phyloP scores from a whole-genome alignment of 108 stramenopile species.

The Discostella pseudostelligera region DNA sequence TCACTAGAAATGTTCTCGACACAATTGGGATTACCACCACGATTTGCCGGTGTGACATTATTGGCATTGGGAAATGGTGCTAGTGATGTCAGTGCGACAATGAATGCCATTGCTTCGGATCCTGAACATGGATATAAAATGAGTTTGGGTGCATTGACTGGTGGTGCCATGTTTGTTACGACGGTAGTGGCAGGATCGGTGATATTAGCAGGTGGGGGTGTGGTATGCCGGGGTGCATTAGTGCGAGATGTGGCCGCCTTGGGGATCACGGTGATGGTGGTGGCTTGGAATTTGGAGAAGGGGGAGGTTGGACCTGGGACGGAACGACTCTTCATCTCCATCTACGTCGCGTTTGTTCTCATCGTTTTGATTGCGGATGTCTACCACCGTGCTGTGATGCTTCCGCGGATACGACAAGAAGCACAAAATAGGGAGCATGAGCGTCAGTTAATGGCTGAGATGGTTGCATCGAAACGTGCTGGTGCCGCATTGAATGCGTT shows the following conservation, averaged over 20 bases:
- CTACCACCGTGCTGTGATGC: constrained; percentile 81
- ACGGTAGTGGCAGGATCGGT: constrained; percentile 83
- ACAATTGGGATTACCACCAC: constrained; percentile 85
- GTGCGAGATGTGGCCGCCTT: constrained; percentile 79
- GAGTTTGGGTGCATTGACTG: constrained; percentile 90
- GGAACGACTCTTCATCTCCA: constrained; percentile 36
- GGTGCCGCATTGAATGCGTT: constrained; percentile 18
- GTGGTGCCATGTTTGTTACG: constrained; percentile 92
- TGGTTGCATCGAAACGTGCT: constrained; percentile 81
- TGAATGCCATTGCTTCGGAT: constrained; percentile 76
- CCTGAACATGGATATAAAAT: constrained; percentile 79
- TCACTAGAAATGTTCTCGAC: constrained; percentile 86
- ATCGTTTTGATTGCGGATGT: constrained; percentile 83
- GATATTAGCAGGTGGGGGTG: constrained; percentile 69
- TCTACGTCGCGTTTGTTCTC: constrained; percentile 70
- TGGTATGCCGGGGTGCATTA: constrained; percentile 82
- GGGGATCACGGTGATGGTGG: constrained; percentile 62
- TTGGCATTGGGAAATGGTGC: constrained; percentile 98
- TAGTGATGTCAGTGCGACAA: constrained; percentile 91
- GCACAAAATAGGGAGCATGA: constrained; percentile 38
- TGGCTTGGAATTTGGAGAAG: constrained; percentile 45
- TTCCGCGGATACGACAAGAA: constrained; percentile 56
- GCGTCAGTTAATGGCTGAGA: constrained; percentile 47
- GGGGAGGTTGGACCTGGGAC: constrained; percentile 57
- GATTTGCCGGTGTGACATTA: constrained; percentile 95